Percentiles rank a stretch among this genome's conserved stretches.
Conservation (phyloP, 257 asterid species). For the Scutellaria barbata region DNA sequence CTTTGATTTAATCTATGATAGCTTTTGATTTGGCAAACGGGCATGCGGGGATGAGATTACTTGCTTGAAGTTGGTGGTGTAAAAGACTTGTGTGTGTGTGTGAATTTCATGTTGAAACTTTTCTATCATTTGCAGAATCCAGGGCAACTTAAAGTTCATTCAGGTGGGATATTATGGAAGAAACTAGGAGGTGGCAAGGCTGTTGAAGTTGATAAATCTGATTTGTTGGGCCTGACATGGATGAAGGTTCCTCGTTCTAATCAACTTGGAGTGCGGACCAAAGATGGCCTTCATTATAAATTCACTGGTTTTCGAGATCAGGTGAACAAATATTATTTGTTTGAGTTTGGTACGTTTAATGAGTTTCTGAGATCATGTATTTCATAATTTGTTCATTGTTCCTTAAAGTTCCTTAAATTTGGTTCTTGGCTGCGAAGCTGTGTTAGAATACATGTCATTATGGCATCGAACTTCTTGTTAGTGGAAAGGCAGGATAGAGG, state of each 20-base stretch:
- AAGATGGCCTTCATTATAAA: slow-evolving; percentile 86
- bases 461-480: background rate
- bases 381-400: background rate
- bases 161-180: slow-evolving; percentile 90
- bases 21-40: background rate
- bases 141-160: slow-evolving; percentile 83
- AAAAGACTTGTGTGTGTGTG: background rate
- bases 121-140: slow-evolving; percentile 63
- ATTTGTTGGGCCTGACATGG: slow-evolving; percentile 76
- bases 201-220: slow-evolving; percentile 87
- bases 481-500: background rate
- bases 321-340: slow-evolving; percentile 44
- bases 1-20: slow-evolving; percentile 3
- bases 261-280: slow-evolving; percentile 89
- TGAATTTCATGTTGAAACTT: slow-evolving; percentile 8
- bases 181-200: slow-evolving; percentile 96
- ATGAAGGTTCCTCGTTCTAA: slow-evolving; percentile 92
- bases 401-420: background rate
- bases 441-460: slow-evolving; percentile 9
- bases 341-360: background rate
- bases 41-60: slow-evolving; percentile 17
- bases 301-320: slow-evolving; percentile 94
- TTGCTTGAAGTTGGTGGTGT: background rate
- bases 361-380: slow-evolving; percentile 4
- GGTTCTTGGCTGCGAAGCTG: slow-evolving; percentile 19